These are phyloP conservation scores for Colletotrichum caudatum DNA, from an alignment of 2,329 filamentous ascomycete species.

Conservation along the genomic window DNA sequence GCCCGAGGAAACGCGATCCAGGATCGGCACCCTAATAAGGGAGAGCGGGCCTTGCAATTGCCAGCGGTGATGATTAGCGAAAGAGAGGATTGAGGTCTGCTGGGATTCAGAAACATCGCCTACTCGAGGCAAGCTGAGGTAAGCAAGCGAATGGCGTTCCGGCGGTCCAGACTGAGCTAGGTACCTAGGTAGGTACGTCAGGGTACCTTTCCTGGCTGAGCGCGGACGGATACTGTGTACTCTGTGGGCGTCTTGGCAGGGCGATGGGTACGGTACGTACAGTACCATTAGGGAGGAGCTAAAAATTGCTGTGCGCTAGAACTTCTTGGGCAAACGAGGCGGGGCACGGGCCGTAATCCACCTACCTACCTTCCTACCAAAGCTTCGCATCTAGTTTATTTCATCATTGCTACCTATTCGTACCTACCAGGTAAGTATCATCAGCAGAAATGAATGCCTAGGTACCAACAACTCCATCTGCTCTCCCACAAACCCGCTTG, in stretches of 20 bases:
- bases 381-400: constrained; percentile 19
- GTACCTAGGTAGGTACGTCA: too few relatives aligned
- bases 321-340: neutral
- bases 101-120: neutral
- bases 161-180: neutral
- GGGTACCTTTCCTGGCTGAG: neutral
- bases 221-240: too few relatives aligned
- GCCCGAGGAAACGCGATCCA: neutral
- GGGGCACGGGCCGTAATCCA: constrained; percentile 34
- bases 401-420: neutral
- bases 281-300: neutral
- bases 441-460: neutral
- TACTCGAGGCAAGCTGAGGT: constrained; percentile 13
- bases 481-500: neutral
- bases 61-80: neutral
- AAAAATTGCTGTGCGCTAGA: constrained; percentile 20
- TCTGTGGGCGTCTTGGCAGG: too few relatives aligned
- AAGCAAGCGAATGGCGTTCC: neutral
- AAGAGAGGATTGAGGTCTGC: neutral
- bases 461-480: neutral
- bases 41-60: neutral
- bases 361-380: constrained; percentile 8
- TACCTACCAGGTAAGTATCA: neutral
- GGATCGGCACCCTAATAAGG: neutral
- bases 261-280: neutral